Evolutionary conservation across 2,329 filamentous ascomycete species (phyloP).

Genomic region (Diaporthe capsici): DNA sequence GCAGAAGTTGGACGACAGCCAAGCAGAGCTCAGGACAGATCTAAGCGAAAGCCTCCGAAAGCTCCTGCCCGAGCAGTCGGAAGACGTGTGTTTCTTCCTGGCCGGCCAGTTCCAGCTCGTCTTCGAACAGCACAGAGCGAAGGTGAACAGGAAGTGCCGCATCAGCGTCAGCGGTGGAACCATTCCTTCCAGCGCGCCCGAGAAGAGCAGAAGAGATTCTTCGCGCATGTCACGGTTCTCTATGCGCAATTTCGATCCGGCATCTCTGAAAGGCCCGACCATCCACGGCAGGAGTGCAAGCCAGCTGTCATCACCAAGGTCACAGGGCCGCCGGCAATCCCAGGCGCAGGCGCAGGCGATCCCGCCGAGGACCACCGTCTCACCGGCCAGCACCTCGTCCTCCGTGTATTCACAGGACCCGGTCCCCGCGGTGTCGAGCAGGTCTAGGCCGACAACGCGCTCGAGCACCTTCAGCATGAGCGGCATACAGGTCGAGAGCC

Average conservation of each 20-base stretch:
- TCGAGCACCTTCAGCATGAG: constrained; percentile 37
- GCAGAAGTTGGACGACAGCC: constrained; percentile 40
- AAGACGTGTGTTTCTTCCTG: constrained; percentile 34
- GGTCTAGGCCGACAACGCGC: constrained; percentile 28
- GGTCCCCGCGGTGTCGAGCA: neutral
- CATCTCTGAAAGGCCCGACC: neutral
- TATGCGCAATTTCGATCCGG: constrained; percentile 7
- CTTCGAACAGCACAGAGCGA: constrained; percentile 40
- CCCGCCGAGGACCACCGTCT: constrained; percentile 32
- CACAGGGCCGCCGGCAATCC: constrained; percentile 16
- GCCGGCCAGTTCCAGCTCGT: constrained; percentile 41
- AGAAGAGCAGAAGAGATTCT: constrained; percentile 9
- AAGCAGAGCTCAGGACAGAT: constrained; percentile 37
- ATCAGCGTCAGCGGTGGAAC: constrained; percentile 7
- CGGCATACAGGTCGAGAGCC: constrained; percentile 39
- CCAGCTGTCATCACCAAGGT: constrained; percentile 26
- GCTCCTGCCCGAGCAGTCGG: constrained; percentile 38
- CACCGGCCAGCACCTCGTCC: constrained; percentile 32
- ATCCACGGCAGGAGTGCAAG: constrained; percentile 13
- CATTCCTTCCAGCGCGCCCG: constrained; percentile 1
- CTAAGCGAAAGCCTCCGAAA: constrained; percentile 36
- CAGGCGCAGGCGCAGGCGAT: constrained; percentile 20
- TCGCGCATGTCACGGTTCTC: constrained; percentile 39
- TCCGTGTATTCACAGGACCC: constrained; percentile 38
- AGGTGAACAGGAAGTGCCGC: constrained; percentile 38